Evolutionary conservation across 2,329 filamentous ascomycete species (phyloP), one percentile per base, ranked within the genome.

Genomic region (Venturia oleaginea): DNA sequence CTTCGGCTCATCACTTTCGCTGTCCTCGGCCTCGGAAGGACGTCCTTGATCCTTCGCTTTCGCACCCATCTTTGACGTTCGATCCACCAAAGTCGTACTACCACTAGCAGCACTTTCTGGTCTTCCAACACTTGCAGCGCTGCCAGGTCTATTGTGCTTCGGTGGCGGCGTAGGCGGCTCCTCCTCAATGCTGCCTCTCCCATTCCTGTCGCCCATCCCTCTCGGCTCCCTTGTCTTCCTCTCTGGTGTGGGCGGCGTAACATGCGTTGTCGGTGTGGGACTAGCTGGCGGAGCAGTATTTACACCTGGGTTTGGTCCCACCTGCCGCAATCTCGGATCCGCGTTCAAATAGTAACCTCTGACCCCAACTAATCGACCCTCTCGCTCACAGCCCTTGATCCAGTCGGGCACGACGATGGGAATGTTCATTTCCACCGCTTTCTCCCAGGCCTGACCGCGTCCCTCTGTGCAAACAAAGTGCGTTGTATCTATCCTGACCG

Each of bases 381-480:
- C 92, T 69, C 89, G 84, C 77, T 97, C 93, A 74, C 94, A 99
- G n/a, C 92, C 93, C 70, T 96, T 90, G 37, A 99, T 85, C 94
- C 94, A 99, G 76, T 99, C 94, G 24, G 94, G 94, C 46, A 94
- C 85, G 27, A 99, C 94, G 13, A 99, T 91, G 8, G 94, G 94
- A 64, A 99, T 96, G 75, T 97, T 99, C 85, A 92, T 95, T 79
- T 97, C 93, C 37, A 93, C 88, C 0, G 94, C 94, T 80, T 94
- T 95, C 78, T 99, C 94, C 94, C 94, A 99, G 15, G 88, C 84
- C 61, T 90, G 83, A 38, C 94, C 94, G 64, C 92, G 82, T 37
- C 92, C 92, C 75, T 99, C 94, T 11, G 91, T 96, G 68, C 93
- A 97, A 66, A 99, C 91, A 74, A 99, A 99, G 77, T 99, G 94